These are phyloP conservation scores for Spathaspora hagerdaliae DNA, from an alignment of 805 yeast species.

Conservation along the genomic window DNA sequence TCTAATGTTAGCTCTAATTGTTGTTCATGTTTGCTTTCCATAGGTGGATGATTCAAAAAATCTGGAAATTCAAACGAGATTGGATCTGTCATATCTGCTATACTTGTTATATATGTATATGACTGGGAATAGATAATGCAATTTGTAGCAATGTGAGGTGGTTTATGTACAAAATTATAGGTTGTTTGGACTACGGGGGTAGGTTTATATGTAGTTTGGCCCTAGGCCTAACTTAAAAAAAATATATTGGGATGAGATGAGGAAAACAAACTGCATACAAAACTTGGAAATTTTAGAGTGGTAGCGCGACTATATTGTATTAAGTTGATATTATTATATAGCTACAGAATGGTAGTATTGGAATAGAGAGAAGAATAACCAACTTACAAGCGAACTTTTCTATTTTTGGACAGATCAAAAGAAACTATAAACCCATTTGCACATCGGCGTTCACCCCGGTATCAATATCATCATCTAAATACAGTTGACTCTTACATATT, in stretches of 20 bases:
- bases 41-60: not conserved
- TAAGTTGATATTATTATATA: too few species aligned
- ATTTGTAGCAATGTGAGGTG: not conserved
- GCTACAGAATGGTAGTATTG: too few species aligned
- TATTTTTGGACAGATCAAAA: too few species aligned
- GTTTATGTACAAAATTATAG: not conserved
- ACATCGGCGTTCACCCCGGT: constrained; percentile 5
- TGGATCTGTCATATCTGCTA: not conserved
- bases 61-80: not conserved
- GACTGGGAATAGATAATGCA: not conserved
- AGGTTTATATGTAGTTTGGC: too few species aligned
- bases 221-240: not conserved
- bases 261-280: not conserved
- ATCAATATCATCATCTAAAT: constrained; percentile 45
- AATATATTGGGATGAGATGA: constrained; percentile 1
- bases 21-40: not conserved
- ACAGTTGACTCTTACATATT: constrained; percentile 36
- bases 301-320: too few species aligned
- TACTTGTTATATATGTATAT: not conserved
- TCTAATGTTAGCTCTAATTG: not conserved
- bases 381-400: too few species aligned
- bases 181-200: too few species aligned
- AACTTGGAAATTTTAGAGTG: too few species aligned
- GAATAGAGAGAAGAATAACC: too few species aligned
- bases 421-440: too few species aligned